Evolutionary conservation across 176 grass and related monocot genomes (phyloP).

Genomic region (Lolium perenne): DNA sequence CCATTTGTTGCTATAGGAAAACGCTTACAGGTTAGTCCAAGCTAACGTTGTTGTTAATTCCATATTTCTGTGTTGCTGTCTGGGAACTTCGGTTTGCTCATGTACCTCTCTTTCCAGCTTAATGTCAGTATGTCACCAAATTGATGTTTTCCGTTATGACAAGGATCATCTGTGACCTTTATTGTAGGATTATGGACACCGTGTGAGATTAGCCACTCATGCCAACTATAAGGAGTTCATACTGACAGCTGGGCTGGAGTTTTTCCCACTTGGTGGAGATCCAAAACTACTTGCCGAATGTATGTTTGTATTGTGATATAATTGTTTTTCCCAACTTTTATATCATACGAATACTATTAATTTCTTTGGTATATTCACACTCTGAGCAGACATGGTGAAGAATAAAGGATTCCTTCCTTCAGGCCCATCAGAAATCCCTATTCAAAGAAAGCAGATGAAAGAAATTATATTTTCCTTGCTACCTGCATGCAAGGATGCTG

Average conservation of each 20-base stretch:
- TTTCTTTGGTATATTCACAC: slow-evolving; percentile 12
- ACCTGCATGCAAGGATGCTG: slow-evolving; percentile 76
- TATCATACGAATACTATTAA: slow-evolving; percentile 17
- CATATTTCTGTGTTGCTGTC: not conserved
- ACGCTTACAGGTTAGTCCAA: slow-evolving; percentile 73
- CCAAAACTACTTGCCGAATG: slow-evolving; percentile 95
- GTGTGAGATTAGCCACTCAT: slow-evolving; percentile 92
- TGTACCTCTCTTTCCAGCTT: slow-evolving; percentile 23
- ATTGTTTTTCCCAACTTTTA: not conserved
- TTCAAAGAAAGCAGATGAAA: slow-evolving; percentile 94
- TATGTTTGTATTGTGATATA: slow-evolving; percentile 33
- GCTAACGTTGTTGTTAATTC: slow-evolving; percentile 34
- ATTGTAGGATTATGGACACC: slow-evolving; percentile 86
- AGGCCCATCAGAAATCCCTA: slow-evolving; percentile 81
- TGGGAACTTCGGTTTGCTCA: slow-evolving; percentile 16
- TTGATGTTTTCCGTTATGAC: slow-evolving; percentile 12
- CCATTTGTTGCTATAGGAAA: slow-evolving; percentile 99
- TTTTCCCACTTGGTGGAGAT: slow-evolving; percentile 93
- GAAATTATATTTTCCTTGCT: slow-evolving; percentile 93
- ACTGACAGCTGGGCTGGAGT: slow-evolving; percentile 85
- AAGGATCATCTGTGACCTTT: slow-evolving; percentile 17
- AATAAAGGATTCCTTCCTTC: slow-evolving; percentile 99
- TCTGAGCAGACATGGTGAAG: slow-evolving; percentile 91
- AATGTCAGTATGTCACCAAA: not conserved
- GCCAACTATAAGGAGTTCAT: slow-evolving; percentile 99